Evolutionary conservation across 805 yeast genomes (phyloP).

Genomic region (Candida pini): DNA sequence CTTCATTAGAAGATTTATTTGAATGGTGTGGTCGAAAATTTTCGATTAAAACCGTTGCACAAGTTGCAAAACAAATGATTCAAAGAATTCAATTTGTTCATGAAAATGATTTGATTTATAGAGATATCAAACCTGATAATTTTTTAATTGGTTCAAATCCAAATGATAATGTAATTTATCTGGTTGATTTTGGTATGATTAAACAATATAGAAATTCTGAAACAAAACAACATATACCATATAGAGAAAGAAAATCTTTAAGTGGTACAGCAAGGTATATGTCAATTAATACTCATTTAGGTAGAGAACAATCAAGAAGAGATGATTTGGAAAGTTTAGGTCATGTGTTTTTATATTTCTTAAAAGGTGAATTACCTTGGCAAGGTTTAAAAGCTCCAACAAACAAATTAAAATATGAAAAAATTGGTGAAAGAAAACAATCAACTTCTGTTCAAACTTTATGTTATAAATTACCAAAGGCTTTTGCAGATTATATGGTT

Average conservation of each 20-base stretch:
- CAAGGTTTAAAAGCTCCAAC: conserved; percentile 87
- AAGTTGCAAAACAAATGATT: conserved; percentile 75
- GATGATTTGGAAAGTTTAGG: conserved; percentile 80
- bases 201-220: conserved; percentile 78
- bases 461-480: conserved; percentile 61
- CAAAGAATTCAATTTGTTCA: conserved; percentile 66
- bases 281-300: conserved; percentile 86
- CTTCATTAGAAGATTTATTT: conserved; percentile 75
- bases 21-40: conserved; percentile 85
- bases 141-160: conserved; percentile 65
- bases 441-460: conserved; percentile 58
- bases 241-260: conserved; percentile 71
- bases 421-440: conserved; percentile 76
- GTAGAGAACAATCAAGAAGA: conserved; percentile 77
- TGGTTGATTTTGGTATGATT: conserved; percentile 86
- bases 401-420: conserved; percentile 77
- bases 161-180: conserved; percentile 51
- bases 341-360: conserved; percentile 74
- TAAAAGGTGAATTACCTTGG: conserved; percentile 81
- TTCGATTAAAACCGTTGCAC: conserved; percentile 65
- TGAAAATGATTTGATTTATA: conserved; percentile 67
- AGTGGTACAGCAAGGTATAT: conserved; percentile 84
- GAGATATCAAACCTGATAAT: conserved; percentile 83
- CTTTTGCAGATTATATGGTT: conserved; percentile 68
- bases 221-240: conserved; percentile 76